Evolutionary conservation across 2,329 filamentous ascomycete genomes (phyloP).

Genomic region (Aspergillus piperis): DNA sequence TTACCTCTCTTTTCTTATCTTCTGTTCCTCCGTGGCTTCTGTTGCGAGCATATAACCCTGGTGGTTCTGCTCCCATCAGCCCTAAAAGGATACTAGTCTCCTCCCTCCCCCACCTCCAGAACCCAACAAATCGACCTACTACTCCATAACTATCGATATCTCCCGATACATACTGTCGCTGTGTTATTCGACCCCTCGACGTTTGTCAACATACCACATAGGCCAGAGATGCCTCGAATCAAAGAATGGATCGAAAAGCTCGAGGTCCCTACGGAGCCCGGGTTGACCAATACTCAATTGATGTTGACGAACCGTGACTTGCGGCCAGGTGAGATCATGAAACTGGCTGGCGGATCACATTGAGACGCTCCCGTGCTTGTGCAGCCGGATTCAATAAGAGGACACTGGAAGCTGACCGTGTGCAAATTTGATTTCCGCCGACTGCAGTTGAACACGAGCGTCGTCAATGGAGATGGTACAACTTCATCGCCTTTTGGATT

Average conservation of each 20-base stretch:
- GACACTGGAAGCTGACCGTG: constrained; percentile 15
- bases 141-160: not conserved
- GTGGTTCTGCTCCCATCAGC: not conserved
- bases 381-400: constrained; percentile 2
- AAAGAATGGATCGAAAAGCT: constrained; percentile 55
- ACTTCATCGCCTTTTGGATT: constrained; percentile 87
- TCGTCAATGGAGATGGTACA: constrained; percentile 82
- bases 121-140: not conserved
- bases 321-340: constrained; percentile 56
- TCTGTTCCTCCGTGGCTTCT: not conserved
- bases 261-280: constrained; percentile 73
- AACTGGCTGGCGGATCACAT: constrained; percentile 8
- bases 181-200: not conserved
- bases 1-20: not conserved
- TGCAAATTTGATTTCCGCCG: constrained; percentile 18
- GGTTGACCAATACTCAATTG: constrained; percentile 74
- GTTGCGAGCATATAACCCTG: not conserved
- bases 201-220: not conserved
- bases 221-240: constrained; percentile 29
- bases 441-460: constrained; percentile 71
- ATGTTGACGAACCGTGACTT: constrained; percentile 87
- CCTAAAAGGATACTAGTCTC: not conserved
- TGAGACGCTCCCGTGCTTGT: constrained; percentile 13
- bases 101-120: not conserved
- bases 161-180: not conserved